Conservation (phyloP, 2,329 filamentous ascomycete genomes). For the Monosporascus cannonballus region DNA sequence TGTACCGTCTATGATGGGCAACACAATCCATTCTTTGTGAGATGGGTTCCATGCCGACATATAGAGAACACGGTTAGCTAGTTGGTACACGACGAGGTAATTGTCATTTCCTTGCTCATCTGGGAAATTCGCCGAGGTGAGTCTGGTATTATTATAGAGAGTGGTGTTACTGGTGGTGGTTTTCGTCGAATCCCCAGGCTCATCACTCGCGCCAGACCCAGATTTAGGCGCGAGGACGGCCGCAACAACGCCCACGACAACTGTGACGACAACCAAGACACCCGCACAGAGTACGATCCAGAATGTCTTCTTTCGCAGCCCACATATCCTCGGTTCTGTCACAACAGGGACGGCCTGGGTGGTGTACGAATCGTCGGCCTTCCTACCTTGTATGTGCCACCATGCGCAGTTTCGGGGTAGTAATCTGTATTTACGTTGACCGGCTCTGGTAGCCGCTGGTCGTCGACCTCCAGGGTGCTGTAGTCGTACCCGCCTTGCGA, state of each 20-base stretch:
- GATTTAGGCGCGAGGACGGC: background rate
- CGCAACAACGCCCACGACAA: constrained; percentile 10
- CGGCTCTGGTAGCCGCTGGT: background rate
- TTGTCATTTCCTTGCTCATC: background rate
- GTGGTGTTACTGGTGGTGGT: background rate
- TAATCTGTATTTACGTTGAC: background rate
- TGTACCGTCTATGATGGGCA: background rate
- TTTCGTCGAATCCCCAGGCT: background rate
- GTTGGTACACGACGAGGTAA: background rate
- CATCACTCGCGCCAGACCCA: background rate
- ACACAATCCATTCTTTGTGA: constrained; percentile 2
- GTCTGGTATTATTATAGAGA: background rate
- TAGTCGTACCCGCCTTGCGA: background rate
- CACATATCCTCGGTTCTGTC: constrained; percentile 9
- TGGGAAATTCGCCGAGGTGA: background rate
- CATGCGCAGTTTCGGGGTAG: background rate
- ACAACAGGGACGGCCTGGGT: background rate
- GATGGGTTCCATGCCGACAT: background rate
- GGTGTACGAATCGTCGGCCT: background rate
- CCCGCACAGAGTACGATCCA: constrained; percentile 7
- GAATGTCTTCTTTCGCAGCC: constrained; percentile 8
- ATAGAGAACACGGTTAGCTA: constrained; percentile 1
- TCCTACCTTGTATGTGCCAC: background rate
- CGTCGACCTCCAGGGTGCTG: constrained; percentile 3
- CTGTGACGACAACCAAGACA: constrained; percentile 5